phyloP scores from a whole-genome alignment of 106 monocot genomes.

The Agapanthus africanus region DNA sequence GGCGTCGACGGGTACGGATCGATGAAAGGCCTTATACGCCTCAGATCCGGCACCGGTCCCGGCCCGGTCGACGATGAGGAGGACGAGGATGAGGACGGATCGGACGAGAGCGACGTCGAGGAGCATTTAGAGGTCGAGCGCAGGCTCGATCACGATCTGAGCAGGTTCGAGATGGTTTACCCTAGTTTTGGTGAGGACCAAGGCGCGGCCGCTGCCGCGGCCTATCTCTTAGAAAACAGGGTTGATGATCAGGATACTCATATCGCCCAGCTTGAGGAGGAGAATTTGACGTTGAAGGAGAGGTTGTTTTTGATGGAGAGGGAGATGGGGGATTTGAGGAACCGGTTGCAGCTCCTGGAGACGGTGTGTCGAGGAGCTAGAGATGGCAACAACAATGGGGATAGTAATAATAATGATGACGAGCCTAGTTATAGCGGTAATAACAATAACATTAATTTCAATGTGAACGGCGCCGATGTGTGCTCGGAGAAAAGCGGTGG shows the following conservation, averaged over 20 bases:
- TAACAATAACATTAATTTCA: conserved; percentile 11
- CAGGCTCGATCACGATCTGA: conserved; percentile 47
- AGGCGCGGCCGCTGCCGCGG: conserved; percentile 11
- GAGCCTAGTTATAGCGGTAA: conserved; percentile 19
- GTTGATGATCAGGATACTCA: conserved; percentile 73
- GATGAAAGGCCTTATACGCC: conserved; percentile 89
- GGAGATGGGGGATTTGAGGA: conserved; percentile 66
- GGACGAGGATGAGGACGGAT: conserved; percentile 37
- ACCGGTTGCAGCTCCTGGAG: conserved; percentile 52
- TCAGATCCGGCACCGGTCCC: conserved; percentile 32
- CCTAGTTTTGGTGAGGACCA: conserved; percentile 20
- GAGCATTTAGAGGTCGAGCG: conserved; percentile 77
- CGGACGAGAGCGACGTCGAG: conserved; percentile 64
- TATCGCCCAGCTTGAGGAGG: conserved; percentile 78
- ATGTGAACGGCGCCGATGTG: conserved; percentile 38
- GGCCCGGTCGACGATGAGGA: conserved; percentile 3
- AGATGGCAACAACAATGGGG: conserved; percentile 8
- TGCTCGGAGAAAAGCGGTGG: conserved; percentile 48
- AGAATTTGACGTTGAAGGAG: conserved; percentile 84
- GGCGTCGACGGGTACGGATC: conserved; percentile 96
- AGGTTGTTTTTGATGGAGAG: conserved; percentile 78
- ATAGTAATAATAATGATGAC: conserved; percentile 13
- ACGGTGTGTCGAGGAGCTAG: conserved; percentile 6
- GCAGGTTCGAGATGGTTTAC: conserved; percentile 46
- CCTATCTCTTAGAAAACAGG: conserved; percentile 42